These are phyloP conservation scores for Eimeria sp. DNA, from an alignment of 169 alveolate species.

Conservation along the genomic window DNA sequence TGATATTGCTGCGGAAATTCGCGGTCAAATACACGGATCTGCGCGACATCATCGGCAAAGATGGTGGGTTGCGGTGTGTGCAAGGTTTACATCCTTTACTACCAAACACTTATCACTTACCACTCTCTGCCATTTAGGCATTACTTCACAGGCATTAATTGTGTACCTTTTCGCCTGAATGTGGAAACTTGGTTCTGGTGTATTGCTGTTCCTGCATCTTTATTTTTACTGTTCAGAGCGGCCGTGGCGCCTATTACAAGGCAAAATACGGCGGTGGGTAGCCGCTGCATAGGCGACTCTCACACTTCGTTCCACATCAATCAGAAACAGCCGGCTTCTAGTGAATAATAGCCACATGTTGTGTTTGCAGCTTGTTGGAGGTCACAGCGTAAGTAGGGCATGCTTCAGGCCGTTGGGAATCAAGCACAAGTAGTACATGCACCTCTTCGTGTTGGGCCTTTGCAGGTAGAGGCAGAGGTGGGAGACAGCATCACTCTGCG, in stretches of 20 bases:
- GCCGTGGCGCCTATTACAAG: constrained; percentile 82
- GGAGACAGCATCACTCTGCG: constrained; percentile 2
- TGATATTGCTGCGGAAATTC: background rate
- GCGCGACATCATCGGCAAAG: background rate
- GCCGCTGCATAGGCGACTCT: background rate
- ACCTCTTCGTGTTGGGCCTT: background rate
- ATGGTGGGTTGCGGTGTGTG: background rate
- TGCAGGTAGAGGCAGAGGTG: constrained; percentile 56
- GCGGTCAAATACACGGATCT: background rate
- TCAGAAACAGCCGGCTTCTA: background rate
- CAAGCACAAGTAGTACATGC: background rate
- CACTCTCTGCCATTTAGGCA: background rate
- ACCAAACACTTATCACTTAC: background rate
- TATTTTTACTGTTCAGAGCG: constrained; percentile 45
- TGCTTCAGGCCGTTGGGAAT: background rate
- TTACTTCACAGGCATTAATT: background rate
- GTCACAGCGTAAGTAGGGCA: too few relatives aligned
- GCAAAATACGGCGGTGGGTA: constrained; percentile 70
- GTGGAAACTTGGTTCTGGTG: background rate
- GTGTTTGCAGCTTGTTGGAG: too few relatives aligned
- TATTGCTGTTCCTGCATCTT: background rate
- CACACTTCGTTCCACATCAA: background rate
- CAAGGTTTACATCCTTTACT: background rate
- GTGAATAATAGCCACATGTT: too few relatives aligned
- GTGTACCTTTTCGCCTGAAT: background rate